A percentile compares a stretch with the other conserved stretches of the same genome.
These are phyloP conservation scores for Cystofilobasidium bisporidii DNA, from an alignment of 768 basidiomycete genomes.

Conservation along the genomic window DNA sequence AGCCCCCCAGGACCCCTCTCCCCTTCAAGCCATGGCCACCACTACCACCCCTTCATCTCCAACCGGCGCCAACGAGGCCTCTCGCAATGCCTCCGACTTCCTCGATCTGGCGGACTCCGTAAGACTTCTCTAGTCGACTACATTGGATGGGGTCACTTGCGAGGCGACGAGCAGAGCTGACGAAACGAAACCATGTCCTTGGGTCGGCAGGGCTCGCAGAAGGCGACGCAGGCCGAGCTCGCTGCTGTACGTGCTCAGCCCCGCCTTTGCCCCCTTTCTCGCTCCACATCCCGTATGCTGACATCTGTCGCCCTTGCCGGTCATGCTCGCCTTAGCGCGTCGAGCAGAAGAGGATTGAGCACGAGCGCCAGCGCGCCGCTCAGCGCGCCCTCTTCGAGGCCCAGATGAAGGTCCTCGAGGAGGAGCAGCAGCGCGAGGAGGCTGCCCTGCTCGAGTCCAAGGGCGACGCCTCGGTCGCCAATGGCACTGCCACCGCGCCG, in stretches of 20 bases:
- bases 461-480: constrained; percentile 17
- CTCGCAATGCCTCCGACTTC: constrained; percentile 70
- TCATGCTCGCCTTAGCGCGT: constrained; percentile 56
- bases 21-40: constrained; percentile 21
- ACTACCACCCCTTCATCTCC: constrained; percentile 28
- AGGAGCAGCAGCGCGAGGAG: constrained; percentile 66
- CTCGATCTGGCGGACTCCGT: constrained; percentile 89
- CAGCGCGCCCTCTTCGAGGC: constrained; percentile 89
- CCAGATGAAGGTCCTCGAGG: constrained; percentile 83
- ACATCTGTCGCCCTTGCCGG: no score
- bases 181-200: no score
- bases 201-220: constrained; percentile 2
- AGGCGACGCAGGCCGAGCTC: constrained; percentile 7
- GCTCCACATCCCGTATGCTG: no score
- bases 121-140: constrained; percentile 22
- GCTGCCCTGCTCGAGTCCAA: constrained; percentile 51
- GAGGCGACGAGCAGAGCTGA: no score
- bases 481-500: constrained; percentile 23
- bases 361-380: constrained; percentile 75
- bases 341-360: constrained; percentile 77
- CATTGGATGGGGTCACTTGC: neutral
- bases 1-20: neutral
- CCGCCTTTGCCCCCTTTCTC: no score
- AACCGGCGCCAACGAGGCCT: constrained; percentile 11
- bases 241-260: constrained; percentile 9